Conservation (phyloP, 1,284 basidiomycete species). For the Malassezia yamatoensis region DNA sequence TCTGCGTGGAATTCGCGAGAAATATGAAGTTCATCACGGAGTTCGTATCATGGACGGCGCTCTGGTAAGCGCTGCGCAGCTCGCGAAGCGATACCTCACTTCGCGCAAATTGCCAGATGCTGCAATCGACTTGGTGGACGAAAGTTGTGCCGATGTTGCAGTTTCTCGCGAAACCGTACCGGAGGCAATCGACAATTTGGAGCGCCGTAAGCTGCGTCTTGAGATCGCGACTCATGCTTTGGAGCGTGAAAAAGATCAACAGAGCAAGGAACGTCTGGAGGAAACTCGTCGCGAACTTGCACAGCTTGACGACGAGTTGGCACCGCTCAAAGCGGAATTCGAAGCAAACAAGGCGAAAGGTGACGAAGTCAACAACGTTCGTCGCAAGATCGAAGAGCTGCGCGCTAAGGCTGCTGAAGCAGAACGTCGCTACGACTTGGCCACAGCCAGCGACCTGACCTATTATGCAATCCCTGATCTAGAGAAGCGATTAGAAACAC, state of each 20-base stretch:
- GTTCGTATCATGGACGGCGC: slow-evolving; percentile 78
- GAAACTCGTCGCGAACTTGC: slow-evolving; percentile 69
- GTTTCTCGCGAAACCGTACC: slow-evolving; percentile 75
- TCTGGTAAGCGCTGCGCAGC: slow-evolving; percentile 76
- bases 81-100: slow-evolving; percentile 82
- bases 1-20: slow-evolving; percentile 77
- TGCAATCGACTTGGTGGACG: slow-evolving; percentile 48
- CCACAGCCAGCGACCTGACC: slow-evolving; percentile 63
- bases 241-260: slow-evolving; percentile 67
- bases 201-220: slow-evolving; percentile 79
- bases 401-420: slow-evolving; percentile 88
- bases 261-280: slow-evolving; percentile 76
- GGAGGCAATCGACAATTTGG: slow-evolving; percentile 87
- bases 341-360: slow-evolving; percentile 79
- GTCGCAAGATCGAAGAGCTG: slow-evolving; percentile 79
- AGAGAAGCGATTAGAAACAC: slow-evolving; percentile 59
- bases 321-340: slow-evolving; percentile 75
- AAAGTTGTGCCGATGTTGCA: slow-evolving; percentile 51
- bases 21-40: slow-evolving; percentile 55
- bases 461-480: slow-evolving; percentile 86
- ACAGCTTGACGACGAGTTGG: slow-evolving; percentile 78
- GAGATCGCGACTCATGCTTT: slow-evolving; percentile 93
- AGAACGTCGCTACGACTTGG: slow-evolving; percentile 61
- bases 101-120: slow-evolving; percentile 47
- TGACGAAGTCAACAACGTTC: slow-evolving; percentile 70